A percentile compares a stretch with the other conserved stretches of the same genome.
phyloP scores from a whole-genome alignment of 371 early-diverging fungal genomes.

The Lichtheimia ornata region DNA sequence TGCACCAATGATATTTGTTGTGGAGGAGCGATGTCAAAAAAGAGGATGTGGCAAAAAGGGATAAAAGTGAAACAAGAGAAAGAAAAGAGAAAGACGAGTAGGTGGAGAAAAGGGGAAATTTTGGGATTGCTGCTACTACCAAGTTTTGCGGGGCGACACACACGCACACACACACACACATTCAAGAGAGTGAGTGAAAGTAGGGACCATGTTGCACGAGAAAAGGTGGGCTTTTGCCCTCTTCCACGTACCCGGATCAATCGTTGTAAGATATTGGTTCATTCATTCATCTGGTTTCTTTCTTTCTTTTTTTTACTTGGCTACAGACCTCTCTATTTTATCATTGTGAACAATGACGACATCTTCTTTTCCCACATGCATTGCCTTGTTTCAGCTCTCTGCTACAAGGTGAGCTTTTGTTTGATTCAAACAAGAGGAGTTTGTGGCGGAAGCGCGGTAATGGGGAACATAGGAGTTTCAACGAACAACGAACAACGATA shows the following conservation, averaged over 20 bases:
- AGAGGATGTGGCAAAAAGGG: not conserved
- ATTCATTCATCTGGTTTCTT: not conserved
- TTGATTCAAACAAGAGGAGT: not conserved
- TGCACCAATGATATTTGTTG: not conserved
- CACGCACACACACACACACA: not conserved
- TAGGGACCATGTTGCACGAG: slow-evolving; percentile 12
- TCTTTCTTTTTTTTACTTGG: not conserved
- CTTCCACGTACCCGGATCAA: slow-evolving; percentile 3
- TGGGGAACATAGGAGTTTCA: slow-evolving; percentile 2
- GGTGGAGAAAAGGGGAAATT: slow-evolving; percentile 8
- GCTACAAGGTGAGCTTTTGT: too few species aligned
- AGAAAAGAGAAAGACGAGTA: slow-evolving; percentile 1
- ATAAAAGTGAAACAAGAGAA: slow-evolving; percentile 11
- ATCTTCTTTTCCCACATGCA: not conserved
- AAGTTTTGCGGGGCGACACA: slow-evolving; percentile 4
- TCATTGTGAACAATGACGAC: not conserved
- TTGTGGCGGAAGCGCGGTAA: not conserved
- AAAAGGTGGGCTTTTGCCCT: not conserved
- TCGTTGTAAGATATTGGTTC: too few species aligned
- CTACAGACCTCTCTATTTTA: not conserved
- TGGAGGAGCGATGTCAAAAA: slow-evolving; percentile 17
- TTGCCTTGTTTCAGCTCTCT: too few species aligned
- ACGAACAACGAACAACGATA: not conserved
- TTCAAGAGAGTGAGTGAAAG: slow-evolving; percentile 3
- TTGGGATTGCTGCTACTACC: not conserved